Evolutionary conservation across 176 grass and related monocot species (phyloP).

Genomic region (Themeda triandra): DNA sequence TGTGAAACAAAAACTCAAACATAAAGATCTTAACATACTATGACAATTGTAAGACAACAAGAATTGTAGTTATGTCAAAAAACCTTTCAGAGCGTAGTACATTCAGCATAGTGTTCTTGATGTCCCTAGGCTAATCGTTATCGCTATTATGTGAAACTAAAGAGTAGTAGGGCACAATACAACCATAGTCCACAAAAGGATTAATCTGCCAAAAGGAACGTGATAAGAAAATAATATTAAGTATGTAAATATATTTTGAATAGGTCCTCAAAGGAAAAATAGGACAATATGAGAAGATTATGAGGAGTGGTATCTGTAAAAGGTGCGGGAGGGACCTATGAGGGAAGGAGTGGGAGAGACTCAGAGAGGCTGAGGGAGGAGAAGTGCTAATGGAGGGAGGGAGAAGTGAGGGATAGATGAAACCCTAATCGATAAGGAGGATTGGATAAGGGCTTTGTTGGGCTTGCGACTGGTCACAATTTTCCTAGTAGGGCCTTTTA

Average conservation of each 20-base stretch:
- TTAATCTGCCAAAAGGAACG: neutral
- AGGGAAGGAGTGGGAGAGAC: no score
- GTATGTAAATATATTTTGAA: neutral
- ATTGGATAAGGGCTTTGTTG: no score
- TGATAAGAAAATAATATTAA: neutral
- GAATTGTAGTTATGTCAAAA: neutral
- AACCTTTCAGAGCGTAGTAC: neutral
- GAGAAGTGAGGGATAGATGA: no score
- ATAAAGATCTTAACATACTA: neutral
- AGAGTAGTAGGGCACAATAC: neutral
- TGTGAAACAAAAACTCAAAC: no score
- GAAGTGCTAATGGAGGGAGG: no score
- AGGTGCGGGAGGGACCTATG: no score
- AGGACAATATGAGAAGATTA: neutral
- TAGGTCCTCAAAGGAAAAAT: neutral
- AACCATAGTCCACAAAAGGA: neutral
- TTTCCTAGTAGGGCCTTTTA: no score
- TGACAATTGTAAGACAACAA: no score
- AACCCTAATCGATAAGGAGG: no score
- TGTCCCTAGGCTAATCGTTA: neutral
- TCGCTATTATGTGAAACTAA: neutral
- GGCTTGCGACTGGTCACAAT: no score
- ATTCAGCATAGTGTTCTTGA: neutral
- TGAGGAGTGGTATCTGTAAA: no score
- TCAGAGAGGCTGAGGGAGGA: no score